A percentile compares a stretch with the other conserved stretches of the same genome.
These are phyloP conservation scores for Avicennia marina DNA, from an alignment of 257 asterid species.

Conservation along the genomic window DNA sequence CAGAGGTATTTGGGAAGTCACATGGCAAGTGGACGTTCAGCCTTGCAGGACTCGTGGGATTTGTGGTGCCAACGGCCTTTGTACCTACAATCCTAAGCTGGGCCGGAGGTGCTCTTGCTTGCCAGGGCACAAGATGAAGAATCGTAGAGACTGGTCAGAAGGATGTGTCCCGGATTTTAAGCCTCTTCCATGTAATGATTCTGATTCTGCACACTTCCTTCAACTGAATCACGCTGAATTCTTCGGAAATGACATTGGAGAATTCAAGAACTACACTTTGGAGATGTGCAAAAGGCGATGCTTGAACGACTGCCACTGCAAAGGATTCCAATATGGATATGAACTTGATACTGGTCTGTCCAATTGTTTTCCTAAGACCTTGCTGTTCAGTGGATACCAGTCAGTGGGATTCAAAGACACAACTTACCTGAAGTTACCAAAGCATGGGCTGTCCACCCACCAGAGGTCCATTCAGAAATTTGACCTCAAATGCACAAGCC, in stretches of 20 bases:
- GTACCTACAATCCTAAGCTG: slow-evolving; percentile 9
- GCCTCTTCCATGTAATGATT: slow-evolving; percentile 13
- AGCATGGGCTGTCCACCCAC: background rate
- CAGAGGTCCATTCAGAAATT: background rate
- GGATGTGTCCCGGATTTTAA: slow-evolving; percentile 37
- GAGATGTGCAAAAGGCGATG: slow-evolving; percentile 25
- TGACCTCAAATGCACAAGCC: background rate
- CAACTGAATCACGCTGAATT: slow-evolving; percentile 25
- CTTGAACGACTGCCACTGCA: slow-evolving; percentile 24
- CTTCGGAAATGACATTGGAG: slow-evolving; percentile 33
- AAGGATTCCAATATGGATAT: slow-evolving; percentile 31
- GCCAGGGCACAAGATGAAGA: slow-evolving; percentile 32
- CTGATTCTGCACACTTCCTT: slow-evolving; percentile 1
- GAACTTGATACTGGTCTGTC: background rate
- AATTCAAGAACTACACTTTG: slow-evolving; percentile 13
- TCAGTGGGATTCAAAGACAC: background rate
- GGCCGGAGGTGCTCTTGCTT: slow-evolving; percentile 34
- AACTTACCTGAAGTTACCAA: slow-evolving; percentile 24
- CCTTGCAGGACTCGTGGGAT: slow-evolving; percentile 34
- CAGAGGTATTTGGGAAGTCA: slow-evolving; percentile 27
- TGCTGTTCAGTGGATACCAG: slow-evolving; percentile 28
- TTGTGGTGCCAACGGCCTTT: slow-evolving; percentile 36
- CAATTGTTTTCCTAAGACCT: slow-evolving; percentile 25
- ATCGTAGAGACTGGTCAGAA: slow-evolving; percentile 27
- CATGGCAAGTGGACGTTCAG: slow-evolving; percentile 26